A percentile compares a stretch with the other conserved stretches of the same genome.
Conservation (phyloP, 768 basidiomycete genomes). For the Pleurotus ostreatus region DNA sequence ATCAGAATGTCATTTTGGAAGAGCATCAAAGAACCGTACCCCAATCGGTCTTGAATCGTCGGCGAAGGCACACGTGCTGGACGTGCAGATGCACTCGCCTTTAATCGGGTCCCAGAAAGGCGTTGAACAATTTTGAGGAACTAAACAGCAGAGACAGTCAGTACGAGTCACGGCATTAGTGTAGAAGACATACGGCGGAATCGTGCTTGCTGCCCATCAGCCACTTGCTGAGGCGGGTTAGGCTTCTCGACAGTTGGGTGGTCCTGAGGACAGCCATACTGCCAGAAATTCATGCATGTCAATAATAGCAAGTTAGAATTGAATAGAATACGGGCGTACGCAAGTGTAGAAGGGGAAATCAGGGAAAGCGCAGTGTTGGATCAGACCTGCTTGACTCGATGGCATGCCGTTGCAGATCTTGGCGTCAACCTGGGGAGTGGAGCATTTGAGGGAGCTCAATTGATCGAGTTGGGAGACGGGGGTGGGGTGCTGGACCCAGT, state of each 20-base stretch:
- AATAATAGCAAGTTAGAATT: not conserved
- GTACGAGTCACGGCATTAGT: not conserved
- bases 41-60: constrained; percentile 65
- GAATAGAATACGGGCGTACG: constrained; percentile 34
- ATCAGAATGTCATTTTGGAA: constrained; percentile 2
- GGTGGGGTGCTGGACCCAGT: constrained; percentile 70
- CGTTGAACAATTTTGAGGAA: constrained; percentile 69
- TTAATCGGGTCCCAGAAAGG: constrained; percentile 78
- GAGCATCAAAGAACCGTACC: constrained; percentile 32
- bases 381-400: constrained; percentile 56
- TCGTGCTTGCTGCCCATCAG: constrained; percentile 41
- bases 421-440: constrained; percentile 53
- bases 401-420: constrained; percentile 80
- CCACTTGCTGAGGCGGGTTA: constrained; percentile 56
- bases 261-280: constrained; percentile 71
- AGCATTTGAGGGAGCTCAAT: constrained; percentile 57
- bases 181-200: constrained; percentile 44
- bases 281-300: not conserved
- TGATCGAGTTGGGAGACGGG: constrained; percentile 54
- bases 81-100: constrained; percentile 60
- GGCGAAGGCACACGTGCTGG: constrained; percentile 51
- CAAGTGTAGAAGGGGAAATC: constrained; percentile 82
- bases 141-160: constrained; percentile 25
- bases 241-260: constrained; percentile 57
- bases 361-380: constrained; percentile 58